Percentiles rank a stretch among this genome's conserved stretches.
These are phyloP conservation scores for Blastocystis sp. DNA, from an alignment of 352 stramenopile genomes.

Conservation along the genomic window DNA sequence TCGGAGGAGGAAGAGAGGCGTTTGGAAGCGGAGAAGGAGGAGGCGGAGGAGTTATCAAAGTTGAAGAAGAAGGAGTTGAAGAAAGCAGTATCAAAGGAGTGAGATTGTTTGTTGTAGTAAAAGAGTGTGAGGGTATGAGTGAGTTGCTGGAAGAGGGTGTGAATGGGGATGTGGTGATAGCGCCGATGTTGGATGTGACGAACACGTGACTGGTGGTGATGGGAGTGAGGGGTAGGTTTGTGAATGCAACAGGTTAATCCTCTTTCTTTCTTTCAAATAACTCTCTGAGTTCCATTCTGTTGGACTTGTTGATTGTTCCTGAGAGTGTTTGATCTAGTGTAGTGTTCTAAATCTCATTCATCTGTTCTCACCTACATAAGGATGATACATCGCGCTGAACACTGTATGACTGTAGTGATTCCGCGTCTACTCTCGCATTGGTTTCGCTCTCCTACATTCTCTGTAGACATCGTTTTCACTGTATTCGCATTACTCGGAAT, in stretches of 20 bases:
- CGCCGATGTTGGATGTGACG: conserved; percentile 19
- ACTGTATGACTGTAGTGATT: background rate
- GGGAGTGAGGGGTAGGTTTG: too few relatives aligned
- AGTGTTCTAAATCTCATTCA: background rate
- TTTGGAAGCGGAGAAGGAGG: background rate
- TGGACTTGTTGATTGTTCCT: background rate
- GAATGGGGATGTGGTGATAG: background rate
- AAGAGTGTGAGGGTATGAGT: too few relatives aligned
- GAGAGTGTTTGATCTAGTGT: background rate
- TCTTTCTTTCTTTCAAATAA: background rate
- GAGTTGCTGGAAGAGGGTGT: too few relatives aligned
- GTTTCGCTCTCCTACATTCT: background rate
- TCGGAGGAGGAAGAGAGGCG: background rate
- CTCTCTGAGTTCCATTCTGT: background rate
- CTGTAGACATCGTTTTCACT: background rate
- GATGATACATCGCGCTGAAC: background rate
- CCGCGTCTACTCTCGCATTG: background rate
- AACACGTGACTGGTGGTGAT: background rate
- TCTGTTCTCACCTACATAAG: background rate
- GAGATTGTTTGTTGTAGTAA: too few relatives aligned
- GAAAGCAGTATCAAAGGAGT: too few relatives aligned
- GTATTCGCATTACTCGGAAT: background rate
- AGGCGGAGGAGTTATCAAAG: background rate
- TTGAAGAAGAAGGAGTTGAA: background rate
- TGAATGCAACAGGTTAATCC: too few relatives aligned